A percentile compares a stretch with the other conserved stretches of the same genome.
Evolutionary conservation across 139 green algal genomes (phyloP).

Genomic region (Diplosphaera chodatii): DNA sequence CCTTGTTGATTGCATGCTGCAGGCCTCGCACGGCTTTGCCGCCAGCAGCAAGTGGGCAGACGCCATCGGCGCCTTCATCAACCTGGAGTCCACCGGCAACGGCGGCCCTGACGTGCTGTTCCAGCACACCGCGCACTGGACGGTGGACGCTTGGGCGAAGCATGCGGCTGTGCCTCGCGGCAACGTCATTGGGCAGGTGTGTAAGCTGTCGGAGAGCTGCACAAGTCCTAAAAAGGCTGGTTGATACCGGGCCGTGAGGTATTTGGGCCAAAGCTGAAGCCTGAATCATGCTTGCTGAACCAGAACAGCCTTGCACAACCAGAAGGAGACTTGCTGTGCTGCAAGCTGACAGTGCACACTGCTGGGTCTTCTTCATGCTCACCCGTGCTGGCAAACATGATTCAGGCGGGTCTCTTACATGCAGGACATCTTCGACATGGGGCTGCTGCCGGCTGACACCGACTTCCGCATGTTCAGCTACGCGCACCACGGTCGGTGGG

Average conservation of each 20-base stretch:
- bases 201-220: too few relatives aligned
- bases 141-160: conserved; percentile 34
- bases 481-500: conserved; percentile 24
- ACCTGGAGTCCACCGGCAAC: conserved; percentile 63
- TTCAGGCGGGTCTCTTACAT: too few relatives aligned
- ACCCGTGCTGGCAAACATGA: too few relatives aligned
- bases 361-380: too few relatives aligned
- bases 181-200: conserved; percentile 40
- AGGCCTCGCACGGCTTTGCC: neutral
- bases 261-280: too few relatives aligned
- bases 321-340: too few relatives aligned
- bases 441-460: conserved; percentile 66
- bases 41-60: conserved; percentile 7
- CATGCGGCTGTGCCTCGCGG: conserved; percentile 34
- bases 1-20: too few relatives aligned
- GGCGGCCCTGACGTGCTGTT: conserved; percentile 65
- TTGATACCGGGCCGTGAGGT: too few relatives aligned
- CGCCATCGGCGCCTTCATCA: conserved; percentile 60
- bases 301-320: too few relatives aligned
- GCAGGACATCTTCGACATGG: conserved; percentile 44
- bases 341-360: too few relatives aligned
- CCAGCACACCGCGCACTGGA: conserved; percentile 58
- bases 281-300: too few relatives aligned
- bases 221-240: too few relatives aligned
- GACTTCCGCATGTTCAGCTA: conserved; percentile 66